These are phyloP conservation scores for Limonium bicolor DNA, from an alignment of 148 eudicot genomes.

Conservation along the genomic window DNA sequence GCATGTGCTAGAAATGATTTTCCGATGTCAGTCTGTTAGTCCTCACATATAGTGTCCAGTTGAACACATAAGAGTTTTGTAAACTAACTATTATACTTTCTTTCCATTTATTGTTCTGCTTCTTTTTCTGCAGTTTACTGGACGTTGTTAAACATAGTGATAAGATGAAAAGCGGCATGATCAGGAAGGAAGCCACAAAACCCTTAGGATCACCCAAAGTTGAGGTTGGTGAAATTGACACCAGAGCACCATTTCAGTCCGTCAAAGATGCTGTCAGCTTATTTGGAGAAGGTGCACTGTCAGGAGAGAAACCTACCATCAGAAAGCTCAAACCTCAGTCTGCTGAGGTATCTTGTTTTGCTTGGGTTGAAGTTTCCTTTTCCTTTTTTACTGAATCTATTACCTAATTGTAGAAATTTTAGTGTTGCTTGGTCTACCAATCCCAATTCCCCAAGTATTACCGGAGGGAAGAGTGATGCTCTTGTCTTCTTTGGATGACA, in stretches of 20 bases:
- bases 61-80: neutral
- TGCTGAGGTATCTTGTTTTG: slow-evolving; percentile 94
- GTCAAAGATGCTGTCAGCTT: slow-evolving; percentile 95
- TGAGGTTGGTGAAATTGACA: slow-evolving; percentile 89
- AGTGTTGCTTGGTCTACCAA: no score
- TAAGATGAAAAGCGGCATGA: neutral
- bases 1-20: neutral
- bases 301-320: slow-evolving; percentile 54
- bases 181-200: slow-evolving; percentile 33
- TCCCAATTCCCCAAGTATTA: no score
- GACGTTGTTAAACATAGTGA: neutral
- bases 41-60: neutral
- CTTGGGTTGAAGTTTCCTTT: no score
- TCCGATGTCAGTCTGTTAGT: neutral
- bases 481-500: no score
- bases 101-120: no score
- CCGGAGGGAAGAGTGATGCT: no score
- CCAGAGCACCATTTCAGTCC: slow-evolving; percentile 94
- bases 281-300: slow-evolving; percentile 76
- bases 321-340: slow-evolving; percentile 53
- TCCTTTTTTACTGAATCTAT: no score
- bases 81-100: neutral
- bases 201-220: slow-evolving; percentile 47
- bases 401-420: no score
- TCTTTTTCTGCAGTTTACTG: no score